Conservation (phyloP, 331 rosid genomes). For the Quercus lobata region DNA sequence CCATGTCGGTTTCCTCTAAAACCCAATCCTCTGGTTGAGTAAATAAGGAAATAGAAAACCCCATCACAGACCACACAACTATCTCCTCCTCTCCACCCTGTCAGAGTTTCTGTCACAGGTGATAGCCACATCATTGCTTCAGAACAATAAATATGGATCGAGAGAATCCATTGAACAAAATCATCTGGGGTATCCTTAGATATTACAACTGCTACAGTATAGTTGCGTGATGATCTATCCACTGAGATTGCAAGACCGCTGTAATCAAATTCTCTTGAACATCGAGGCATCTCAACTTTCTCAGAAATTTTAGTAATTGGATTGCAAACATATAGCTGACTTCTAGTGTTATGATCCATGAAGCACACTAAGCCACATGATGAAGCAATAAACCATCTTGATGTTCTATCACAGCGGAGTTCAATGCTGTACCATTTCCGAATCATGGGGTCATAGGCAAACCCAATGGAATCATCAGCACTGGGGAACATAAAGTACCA, state of each 20-base stretch:
- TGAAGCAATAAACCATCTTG: slow-evolving; percentile 54
- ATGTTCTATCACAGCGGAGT: slow-evolving; percentile 47
- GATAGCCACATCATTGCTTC: slow-evolving; percentile 46
- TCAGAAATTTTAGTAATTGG: slow-evolving; percentile 50
- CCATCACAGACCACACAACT: slow-evolving; percentile 83
- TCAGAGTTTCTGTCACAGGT: slow-evolving; percentile 27
- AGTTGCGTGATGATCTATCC: slow-evolving; percentile 40
- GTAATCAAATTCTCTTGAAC: slow-evolving; percentile 58
- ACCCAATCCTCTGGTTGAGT: slow-evolving; percentile 56
- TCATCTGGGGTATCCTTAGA: slow-evolving; percentile 76
- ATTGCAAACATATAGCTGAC: slow-evolving; percentile 59
- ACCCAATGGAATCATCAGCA: slow-evolving; percentile 62
- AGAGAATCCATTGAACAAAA: slow-evolving; percentile 65
- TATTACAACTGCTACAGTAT: slow-evolving; percentile 56
- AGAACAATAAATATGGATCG: slow-evolving; percentile 59
- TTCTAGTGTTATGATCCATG: slow-evolving; percentile 67
- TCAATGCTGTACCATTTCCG: slow-evolving; percentile 80
- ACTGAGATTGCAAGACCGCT: slow-evolving; percentile 68
- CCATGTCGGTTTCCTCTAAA: slow-evolving; percentile 60
- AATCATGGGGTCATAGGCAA: slow-evolving; percentile 66
- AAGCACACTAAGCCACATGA: slow-evolving; percentile 77
- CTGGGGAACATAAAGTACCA: slow-evolving; percentile 92
- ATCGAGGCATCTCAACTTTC: slow-evolving; percentile 59
- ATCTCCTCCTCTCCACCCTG: slow-evolving; percentile 93
- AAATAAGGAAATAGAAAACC: slow-evolving; percentile 64